Percentiles rank a stretch among this genome's conserved stretches.
Conservation (phyloP, 805 yeast genomes). For the Wickerhamomyces alni region DNA sequence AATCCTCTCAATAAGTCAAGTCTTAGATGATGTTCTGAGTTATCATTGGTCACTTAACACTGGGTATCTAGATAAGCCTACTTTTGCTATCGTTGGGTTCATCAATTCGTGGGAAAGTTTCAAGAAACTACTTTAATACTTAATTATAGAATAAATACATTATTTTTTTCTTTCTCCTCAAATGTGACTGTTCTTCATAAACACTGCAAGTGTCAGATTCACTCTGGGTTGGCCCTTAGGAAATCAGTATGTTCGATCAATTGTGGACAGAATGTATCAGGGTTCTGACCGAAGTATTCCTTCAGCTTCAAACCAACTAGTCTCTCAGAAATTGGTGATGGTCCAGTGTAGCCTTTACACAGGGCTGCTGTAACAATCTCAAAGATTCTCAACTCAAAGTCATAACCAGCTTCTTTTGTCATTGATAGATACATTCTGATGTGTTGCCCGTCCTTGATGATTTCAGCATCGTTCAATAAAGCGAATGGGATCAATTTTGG, state of each 20-base stretch:
- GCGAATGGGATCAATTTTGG: constrained; percentile 41
- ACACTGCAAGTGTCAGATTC: too few relatives aligned
- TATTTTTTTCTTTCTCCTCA: too few relatives aligned
- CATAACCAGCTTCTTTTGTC: constrained; percentile 26
- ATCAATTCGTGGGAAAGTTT: constrained; percentile 11
- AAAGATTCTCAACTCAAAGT: constrained; percentile 35
- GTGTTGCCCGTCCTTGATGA: constrained; percentile 22
- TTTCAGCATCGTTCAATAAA: constrained; percentile 22
- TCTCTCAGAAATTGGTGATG: constrained; percentile 16
- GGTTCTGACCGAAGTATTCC: constrained; percentile 23
- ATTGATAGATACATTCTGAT: constrained; percentile 27
- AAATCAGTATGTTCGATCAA: constrained; percentile 30
- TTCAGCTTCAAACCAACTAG: constrained; percentile 24
- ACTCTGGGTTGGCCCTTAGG: constrained; percentile 25
- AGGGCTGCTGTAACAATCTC: constrained; percentile 31
- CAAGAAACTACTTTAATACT: constrained; percentile 3
- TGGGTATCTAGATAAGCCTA: constrained; percentile 11
- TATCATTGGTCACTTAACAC: constrained; percentile 18
- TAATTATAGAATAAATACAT: background rate
- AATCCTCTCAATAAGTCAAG: constrained; percentile 4
- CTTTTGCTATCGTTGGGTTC: constrained; percentile 17
- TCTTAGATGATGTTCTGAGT: constrained; percentile 14
- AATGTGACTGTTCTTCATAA: background rate
- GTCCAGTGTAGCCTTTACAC: constrained; percentile 25
- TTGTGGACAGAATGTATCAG: constrained; percentile 25